Conservation (phyloP, 2,329 filamentous ascomycete genomes). For the Calonectria honghensis region DNA sequence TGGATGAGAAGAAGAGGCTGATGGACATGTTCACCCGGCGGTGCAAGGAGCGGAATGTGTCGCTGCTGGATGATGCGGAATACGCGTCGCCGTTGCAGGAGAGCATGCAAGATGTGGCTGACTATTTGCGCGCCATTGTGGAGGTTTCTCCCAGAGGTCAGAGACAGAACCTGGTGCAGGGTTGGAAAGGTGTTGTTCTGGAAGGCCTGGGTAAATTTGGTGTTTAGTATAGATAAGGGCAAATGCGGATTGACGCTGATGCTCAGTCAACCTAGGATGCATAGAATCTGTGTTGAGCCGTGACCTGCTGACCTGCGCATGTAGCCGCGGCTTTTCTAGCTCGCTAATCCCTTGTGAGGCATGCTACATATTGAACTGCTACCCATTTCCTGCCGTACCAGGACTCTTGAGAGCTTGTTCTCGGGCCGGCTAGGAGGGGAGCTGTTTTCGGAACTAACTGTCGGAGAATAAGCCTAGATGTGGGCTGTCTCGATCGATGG, state of each 20-base stretch:
- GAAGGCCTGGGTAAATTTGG: conserved; percentile 12
- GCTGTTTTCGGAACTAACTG: no score
- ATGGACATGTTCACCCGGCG: conserved; percentile 14
- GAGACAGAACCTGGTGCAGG: conserved; percentile 24
- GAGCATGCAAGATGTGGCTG: conserved; percentile 28
- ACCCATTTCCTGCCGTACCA: no score
- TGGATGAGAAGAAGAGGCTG: conserved; percentile 31
- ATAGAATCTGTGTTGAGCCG: no score
- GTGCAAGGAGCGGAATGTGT: conserved; percentile 19
- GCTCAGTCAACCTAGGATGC: background rate
- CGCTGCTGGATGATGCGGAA: conserved; percentile 9
- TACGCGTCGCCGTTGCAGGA: conserved; percentile 30
- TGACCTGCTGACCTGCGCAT: no score
- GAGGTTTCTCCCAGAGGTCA: conserved; percentile 35
- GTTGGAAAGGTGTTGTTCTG: conserved; percentile 17
- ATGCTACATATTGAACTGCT: no score
- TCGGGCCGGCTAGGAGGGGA: no score
- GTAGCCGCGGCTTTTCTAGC: no score
- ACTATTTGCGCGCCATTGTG: conserved; percentile 30
- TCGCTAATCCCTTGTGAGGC: no score
- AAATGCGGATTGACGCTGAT: background rate
- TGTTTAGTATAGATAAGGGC: background rate
- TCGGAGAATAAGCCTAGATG: background rate
- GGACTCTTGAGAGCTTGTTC: no score
- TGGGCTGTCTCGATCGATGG: background rate